A percentile compares a stretch with the other conserved stretches of the same genome.
phyloP scores from a whole-genome alignment of 1,284 basidiomycete species.

The Singerocomus inundabilis region DNA sequence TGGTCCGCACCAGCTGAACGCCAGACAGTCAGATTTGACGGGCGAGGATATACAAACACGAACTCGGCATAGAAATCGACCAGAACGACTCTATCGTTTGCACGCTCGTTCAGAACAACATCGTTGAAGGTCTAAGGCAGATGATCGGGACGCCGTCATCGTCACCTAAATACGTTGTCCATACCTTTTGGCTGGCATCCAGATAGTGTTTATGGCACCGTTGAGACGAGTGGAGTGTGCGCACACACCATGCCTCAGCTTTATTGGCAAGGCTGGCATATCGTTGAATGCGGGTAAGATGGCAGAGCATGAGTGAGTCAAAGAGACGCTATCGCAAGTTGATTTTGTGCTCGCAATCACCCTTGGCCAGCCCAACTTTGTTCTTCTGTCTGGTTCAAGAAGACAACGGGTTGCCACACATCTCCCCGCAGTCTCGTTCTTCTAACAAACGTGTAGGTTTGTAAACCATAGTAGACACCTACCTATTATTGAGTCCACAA shows the following conservation, averaged over 20 bases:
- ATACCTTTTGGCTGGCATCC: conserved; percentile 35
- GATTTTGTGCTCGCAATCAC: not conserved
- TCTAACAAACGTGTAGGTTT: not conserved
- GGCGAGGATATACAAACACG: conserved; percentile 26
- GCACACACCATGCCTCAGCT: conserved; percentile 4
- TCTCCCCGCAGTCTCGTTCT: not conserved
- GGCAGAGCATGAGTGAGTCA: conserved; percentile 15
- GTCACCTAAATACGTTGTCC: not conserved
- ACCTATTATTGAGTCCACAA: too few relatives aligned
- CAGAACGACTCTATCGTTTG: conserved; percentile 55
- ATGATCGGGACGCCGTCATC: not conserved
- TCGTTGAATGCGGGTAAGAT: conserved; percentile 13
- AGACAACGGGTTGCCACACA: not conserved
- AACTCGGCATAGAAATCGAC: conserved; percentile 80
- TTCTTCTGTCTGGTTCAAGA: not conserved
- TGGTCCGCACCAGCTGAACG: conserved; percentile 68
- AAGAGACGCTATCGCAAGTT: not conserved
- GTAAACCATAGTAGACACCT: too few relatives aligned
- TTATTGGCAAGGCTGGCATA: conserved; percentile 1
- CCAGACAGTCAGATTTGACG: conserved; percentile 6
- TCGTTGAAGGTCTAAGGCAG: conserved; percentile 48
- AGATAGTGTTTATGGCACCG: conserved; percentile 35
- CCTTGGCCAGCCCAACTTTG: not conserved
- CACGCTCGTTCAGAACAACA: conserved; percentile 35
- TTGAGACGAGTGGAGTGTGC: conserved; percentile 29